phyloP scores from a whole-genome alignment of 306 rosid genomes.

The Quercus gilva region DNA sequence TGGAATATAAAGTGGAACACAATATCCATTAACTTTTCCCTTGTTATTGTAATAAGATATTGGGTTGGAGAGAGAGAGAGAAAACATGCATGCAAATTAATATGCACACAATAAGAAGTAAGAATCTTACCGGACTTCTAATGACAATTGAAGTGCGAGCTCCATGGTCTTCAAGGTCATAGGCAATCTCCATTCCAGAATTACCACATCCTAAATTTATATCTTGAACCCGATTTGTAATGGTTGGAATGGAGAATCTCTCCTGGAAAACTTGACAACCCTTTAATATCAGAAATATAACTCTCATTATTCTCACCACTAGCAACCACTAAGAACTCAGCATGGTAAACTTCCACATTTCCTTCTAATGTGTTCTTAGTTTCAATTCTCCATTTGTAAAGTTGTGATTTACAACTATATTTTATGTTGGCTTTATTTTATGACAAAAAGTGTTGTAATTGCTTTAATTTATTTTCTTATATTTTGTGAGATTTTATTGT shows the following conservation, averaged over 20 bases:
- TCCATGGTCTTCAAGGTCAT: slow-evolving; percentile 19
- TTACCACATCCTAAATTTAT: slow-evolving; percentile 50
- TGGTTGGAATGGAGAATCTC: slow-evolving; percentile 40
- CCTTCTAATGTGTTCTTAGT: slow-evolving; percentile 6
- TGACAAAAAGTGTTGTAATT: too few species aligned
- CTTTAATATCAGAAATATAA: slow-evolving; percentile 26
- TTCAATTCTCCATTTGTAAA: slow-evolving; percentile 38
- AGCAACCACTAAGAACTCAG: slow-evolving; percentile 40
- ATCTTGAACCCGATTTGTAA: slow-evolving; percentile 36
- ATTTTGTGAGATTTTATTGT: too few species aligned
- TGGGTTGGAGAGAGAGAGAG: not conserved
- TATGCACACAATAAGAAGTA: not conserved
- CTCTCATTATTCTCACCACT: slow-evolving; percentile 36
- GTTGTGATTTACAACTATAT: too few species aligned
- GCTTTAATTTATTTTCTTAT: too few species aligned
- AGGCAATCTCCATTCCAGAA: slow-evolving; percentile 69
- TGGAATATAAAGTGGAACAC: too few species aligned
- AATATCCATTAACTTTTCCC: too few species aligned
- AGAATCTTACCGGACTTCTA: slow-evolving; percentile 41
- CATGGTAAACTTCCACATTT: slow-evolving; percentile 6
- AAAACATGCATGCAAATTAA: not conserved
- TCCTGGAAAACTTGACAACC: slow-evolving; percentile 40
- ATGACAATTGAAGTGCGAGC: slow-evolving; percentile 26
- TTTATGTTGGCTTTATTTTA: too few species aligned
- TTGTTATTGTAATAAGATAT: too few species aligned